Conservation (phyloP, 306 rosid genomes). For the Hippophae rhamnoides region DNA sequence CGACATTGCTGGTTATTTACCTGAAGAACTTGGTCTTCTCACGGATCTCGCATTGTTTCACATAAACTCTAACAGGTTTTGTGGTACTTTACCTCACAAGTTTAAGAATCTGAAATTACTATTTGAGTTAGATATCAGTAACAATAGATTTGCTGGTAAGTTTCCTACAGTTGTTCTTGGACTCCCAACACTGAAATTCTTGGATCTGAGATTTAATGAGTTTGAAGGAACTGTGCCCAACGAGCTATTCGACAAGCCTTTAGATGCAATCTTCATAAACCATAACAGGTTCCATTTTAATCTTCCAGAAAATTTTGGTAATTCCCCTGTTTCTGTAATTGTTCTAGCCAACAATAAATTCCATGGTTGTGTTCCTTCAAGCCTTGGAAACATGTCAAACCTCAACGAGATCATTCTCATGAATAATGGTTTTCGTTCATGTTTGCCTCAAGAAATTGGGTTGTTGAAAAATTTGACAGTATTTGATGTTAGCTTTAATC, state of each 20-base stretch:
- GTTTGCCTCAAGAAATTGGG: slow-evolving; percentile 78
- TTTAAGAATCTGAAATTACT: slow-evolving; percentile 17
- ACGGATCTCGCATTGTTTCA: slow-evolving; percentile 74
- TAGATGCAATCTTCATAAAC: slow-evolving; percentile 86
- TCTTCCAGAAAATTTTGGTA: slow-evolving; percentile 75
- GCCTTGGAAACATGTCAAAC: slow-evolving; percentile 75
- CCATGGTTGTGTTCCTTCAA: slow-evolving; percentile 73
- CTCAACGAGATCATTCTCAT: slow-evolving; percentile 67
- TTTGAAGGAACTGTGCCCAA: slow-evolving; percentile 80
- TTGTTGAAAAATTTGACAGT: slow-evolving; percentile 65
- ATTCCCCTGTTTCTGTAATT: slow-evolving; percentile 90
- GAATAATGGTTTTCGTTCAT: slow-evolving; percentile 63
- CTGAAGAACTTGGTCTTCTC: slow-evolving; percentile 73
- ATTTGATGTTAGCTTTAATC: slow-evolving; percentile 68
- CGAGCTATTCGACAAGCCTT: slow-evolving; percentile 71
- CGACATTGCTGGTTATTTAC: slow-evolving; percentile 91
- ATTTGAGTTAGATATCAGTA: not conserved
- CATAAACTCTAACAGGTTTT: slow-evolving; percentile 73
- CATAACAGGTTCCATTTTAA: slow-evolving; percentile 60
- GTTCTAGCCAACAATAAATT: slow-evolving; percentile 75
- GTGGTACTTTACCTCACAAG: slow-evolving; percentile 73
- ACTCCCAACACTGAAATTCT: slow-evolving; percentile 33
- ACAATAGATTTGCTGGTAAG: not conserved
- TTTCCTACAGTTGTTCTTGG: not conserved
- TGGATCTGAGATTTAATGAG: slow-evolving; percentile 93